Conservation (phyloP, 495 filamentous ascomycete species). For the Daldinia concentrica region DNA sequence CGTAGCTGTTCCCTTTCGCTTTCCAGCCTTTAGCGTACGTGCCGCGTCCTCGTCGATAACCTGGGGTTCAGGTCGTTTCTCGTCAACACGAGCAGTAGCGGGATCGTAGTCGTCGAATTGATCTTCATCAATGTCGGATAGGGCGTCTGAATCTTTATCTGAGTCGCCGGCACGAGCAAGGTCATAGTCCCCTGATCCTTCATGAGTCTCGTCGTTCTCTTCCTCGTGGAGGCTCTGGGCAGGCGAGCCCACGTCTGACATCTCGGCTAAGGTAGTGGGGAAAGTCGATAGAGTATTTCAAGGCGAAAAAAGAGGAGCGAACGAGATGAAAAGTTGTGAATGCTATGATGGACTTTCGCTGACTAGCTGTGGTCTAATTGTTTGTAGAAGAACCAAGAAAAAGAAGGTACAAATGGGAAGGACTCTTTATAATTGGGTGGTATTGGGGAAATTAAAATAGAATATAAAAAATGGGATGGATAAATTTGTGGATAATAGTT, state of each 20-base stretch:
- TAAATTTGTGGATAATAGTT: background rate
- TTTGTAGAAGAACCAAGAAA: conserved; percentile 9
- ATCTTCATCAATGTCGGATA: conserved; percentile 95
- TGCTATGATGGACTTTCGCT: background rate
- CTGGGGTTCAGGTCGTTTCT: conserved; percentile 71
- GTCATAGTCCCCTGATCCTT: conserved; percentile 50
- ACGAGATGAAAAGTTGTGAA: conserved; percentile 1
- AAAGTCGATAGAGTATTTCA: background rate
- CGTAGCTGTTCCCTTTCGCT: conserved; percentile 76
- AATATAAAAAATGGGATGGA: background rate
- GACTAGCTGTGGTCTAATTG: background rate
- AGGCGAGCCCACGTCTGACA: conserved; percentile 56
- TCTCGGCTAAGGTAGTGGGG: conserved; percentile 28
- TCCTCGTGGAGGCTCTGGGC: conserved; percentile 49
- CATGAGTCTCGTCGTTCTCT: conserved; percentile 42
- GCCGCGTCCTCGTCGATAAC: conserved; percentile 88
- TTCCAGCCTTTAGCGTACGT: conserved; percentile 73
- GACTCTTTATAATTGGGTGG: background rate
- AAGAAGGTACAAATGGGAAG: background rate
- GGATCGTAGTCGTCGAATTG: conserved; percentile 93
- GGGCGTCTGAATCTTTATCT: conserved; percentile 79
- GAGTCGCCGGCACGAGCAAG: conserved; percentile 61
- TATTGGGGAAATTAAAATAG: background rate
- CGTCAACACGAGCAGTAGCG: conserved; percentile 76
- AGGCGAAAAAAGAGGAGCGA: background rate